Evolutionary conservation across 805 yeast genomes (phyloP).

Genomic region (Candida andamanensis): DNA sequence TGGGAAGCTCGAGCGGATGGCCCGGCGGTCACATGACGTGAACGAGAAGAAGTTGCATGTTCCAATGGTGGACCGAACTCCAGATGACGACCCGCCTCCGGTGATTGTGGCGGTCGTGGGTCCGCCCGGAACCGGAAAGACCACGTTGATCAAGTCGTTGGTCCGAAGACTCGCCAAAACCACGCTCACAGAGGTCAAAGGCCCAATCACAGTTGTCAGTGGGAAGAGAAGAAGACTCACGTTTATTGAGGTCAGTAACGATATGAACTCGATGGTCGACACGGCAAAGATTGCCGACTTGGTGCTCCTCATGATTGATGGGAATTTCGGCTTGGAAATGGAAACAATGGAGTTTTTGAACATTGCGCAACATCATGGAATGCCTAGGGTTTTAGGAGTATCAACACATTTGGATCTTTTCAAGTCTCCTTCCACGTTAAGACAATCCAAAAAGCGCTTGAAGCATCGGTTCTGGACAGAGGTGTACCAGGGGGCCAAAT

Average conservation of each 20-base stretch:
- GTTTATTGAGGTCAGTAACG: conserved; percentile 88
- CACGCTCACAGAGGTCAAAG: conserved; percentile 78
- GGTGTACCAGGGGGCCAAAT: conserved; percentile 95
- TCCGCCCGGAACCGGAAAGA: conserved; percentile 98
- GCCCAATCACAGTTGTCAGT: conserved; percentile 94
- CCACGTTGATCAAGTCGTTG: conserved; percentile 85
- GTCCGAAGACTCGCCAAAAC: conserved; percentile 87
- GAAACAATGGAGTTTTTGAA: conserved; percentile 98
- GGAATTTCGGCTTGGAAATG: conserved; percentile 98
- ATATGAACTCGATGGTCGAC: conserved; percentile 92
- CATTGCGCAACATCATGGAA: conserved; percentile 96
- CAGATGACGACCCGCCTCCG: conserved; percentile 97
- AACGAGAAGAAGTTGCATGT: conserved; percentile 85
- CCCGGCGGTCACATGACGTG: conserved; percentile 77
- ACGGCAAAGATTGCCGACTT: conserved; percentile 93
- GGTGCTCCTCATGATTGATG: conserved; percentile 85
- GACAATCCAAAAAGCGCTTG: conserved; percentile 86
- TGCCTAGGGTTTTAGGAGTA: conserved; percentile 94
- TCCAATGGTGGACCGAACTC: conserved; percentile 96
- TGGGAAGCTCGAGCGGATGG: conserved; percentile 77
- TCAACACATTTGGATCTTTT: conserved; percentile 94
- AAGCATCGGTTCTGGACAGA: conserved; percentile 98
- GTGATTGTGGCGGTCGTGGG: conserved; percentile 95
- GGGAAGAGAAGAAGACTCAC: conserved; percentile 92
- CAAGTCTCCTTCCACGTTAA: conserved; percentile 80